phyloP scores from a whole-genome alignment of 2,329 filamentous ascomycete genomes.

The Sarocladium oryzae region DNA sequence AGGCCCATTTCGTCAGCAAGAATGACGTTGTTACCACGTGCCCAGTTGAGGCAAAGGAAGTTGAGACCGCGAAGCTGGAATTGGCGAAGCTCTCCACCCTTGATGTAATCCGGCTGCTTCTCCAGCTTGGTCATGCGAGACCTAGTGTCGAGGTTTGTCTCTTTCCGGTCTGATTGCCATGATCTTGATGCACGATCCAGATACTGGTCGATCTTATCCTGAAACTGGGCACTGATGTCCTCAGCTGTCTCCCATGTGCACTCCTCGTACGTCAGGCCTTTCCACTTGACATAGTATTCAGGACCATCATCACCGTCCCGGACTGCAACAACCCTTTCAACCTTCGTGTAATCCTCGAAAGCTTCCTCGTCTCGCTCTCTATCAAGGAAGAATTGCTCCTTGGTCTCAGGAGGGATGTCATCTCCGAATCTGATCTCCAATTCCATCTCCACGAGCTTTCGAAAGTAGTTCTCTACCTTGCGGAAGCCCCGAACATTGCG shows the following conservation, averaged over 20 bases:
- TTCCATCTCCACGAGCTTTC: slow-evolving; percentile 74
- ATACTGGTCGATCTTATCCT: slow-evolving; percentile 87
- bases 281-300: slow-evolving; percentile 97
- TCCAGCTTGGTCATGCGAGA: slow-evolving; percentile 67
- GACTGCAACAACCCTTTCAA: slow-evolving; percentile 85
- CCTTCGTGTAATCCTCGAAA: slow-evolving; percentile 81
- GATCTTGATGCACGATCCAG: slow-evolving; percentile 76
- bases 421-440: slow-evolving; percentile 70
- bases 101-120: slow-evolving; percentile 79
- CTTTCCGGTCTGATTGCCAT: slow-evolving; percentile 71
- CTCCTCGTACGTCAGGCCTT: slow-evolving; percentile 83
- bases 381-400: slow-evolving; percentile 92
- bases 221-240: slow-evolving; percentile 70
- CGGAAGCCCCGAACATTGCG: slow-evolving; percentile 75
- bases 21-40: slow-evolving; percentile 88
- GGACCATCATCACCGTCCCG: slow-evolving; percentile 66
- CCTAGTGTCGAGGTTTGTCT: slow-evolving; percentile 70
- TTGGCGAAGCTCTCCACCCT: slow-evolving; percentile 75
- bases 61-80: slow-evolving; percentile 94
- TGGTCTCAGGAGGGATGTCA: slow-evolving; percentile 74
- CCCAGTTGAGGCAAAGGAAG: slow-evolving; percentile 95
- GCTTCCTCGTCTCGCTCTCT: slow-evolving; percentile 86
- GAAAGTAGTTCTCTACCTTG: slow-evolving; percentile 91
- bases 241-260: slow-evolving; percentile 87
- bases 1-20: slow-evolving; percentile 98